phyloP scores from a whole-genome alignment of 768 basidiomycete genomes.

The Kwoniella dejecticola region DNA sequence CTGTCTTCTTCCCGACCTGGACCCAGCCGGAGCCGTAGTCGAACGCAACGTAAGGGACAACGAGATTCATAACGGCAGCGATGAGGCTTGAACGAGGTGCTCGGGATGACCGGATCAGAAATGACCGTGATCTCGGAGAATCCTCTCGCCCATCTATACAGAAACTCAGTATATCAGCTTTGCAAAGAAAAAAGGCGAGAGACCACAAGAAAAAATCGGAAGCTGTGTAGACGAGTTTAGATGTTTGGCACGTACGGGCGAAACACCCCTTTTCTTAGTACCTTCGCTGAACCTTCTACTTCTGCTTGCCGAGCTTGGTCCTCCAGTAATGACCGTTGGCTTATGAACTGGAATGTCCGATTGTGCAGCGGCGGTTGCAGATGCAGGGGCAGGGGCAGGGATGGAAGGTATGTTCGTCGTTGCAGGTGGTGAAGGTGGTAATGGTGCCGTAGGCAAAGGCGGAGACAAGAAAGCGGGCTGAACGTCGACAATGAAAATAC shows the following conservation, averaged over 20 bases:
- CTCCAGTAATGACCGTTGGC: constrained; percentile 4
- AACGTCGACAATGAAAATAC: neutral
- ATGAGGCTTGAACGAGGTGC: too few relatives aligned
- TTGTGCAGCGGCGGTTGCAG: constrained; percentile 6
- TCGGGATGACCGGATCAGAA: constrained; percentile 24
- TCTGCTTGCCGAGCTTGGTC: constrained; percentile 7
- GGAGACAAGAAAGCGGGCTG: constrained; percentile 32
- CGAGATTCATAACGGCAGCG: too few relatives aligned
- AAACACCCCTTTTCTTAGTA: constrained; percentile 46
- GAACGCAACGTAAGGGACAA: too few relatives aligned
- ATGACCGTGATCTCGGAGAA: constrained; percentile 49
- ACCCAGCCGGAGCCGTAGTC: too few relatives aligned
- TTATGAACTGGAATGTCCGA: neutral
- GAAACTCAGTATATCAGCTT: constrained; percentile 4
- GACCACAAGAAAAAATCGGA: too few relatives aligned
- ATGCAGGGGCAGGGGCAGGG: constrained; percentile 6
- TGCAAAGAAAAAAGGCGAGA: too few relatives aligned
- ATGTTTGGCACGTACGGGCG: constrained; percentile 39
- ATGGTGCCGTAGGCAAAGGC: constrained; percentile 13
- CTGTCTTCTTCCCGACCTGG: too few relatives aligned
- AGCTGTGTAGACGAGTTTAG: too few relatives aligned
- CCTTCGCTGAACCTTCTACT: constrained; percentile 41
- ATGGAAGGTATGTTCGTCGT: neutral
- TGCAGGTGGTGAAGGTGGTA: constrained; percentile 17
- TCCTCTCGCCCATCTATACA: constrained; percentile 47